Evolutionary conservation across 1,139 yeast genomes (phyloP).

Genomic region (Pichia sp.): DNA sequence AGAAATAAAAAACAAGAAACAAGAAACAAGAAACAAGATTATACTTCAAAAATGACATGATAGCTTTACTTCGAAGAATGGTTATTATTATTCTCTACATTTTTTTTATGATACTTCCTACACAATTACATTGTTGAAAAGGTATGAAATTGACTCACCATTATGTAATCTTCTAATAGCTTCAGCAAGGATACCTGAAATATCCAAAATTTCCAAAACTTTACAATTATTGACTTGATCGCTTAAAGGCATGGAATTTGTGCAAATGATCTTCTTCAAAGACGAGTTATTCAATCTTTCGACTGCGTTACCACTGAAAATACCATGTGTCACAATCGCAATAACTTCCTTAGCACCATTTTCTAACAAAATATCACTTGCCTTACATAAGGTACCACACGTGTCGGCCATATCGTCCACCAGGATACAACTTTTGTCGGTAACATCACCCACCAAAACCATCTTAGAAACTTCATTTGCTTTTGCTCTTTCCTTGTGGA

Average conservation of each 20-base stretch:
- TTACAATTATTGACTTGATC: slow-evolving; percentile 41
- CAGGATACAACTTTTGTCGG: slow-evolving; percentile 57
- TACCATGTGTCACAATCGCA: slow-evolving; percentile 76
- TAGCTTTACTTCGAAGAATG: background rate
- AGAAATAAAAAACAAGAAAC: background rate
- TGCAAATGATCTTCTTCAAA: slow-evolving; percentile 57
- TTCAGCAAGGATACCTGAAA: slow-evolving; percentile 68
- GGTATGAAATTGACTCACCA: slow-evolving; percentile 74
- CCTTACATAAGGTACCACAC: slow-evolving; percentile 73
- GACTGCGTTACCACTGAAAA: slow-evolving; percentile 64
- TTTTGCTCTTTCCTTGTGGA: slow-evolving; percentile 74
- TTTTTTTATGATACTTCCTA: background rate
- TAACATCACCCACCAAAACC: slow-evolving; percentile 75
- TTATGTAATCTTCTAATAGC: slow-evolving; percentile 75
- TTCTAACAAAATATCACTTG: slow-evolving; percentile 52
- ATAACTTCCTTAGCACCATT: slow-evolving; percentile 67
- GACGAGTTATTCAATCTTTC: slow-evolving; percentile 46
- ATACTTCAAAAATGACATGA: background rate
- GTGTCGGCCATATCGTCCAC: slow-evolving; percentile 85
- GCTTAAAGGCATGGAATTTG: slow-evolving; percentile 67
- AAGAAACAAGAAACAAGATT: background rate
- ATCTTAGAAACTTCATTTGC: slow-evolving; percentile 71
- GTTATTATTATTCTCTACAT: background rate
- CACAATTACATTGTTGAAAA: slow-evolving; percentile 42
- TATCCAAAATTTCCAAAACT: slow-evolving; percentile 59